Evolutionary conservation across 2,329 filamentous ascomycete species (phyloP), one percentile per base, ranked within the genome.

Genomic region (Epichloe typhina): DNA sequence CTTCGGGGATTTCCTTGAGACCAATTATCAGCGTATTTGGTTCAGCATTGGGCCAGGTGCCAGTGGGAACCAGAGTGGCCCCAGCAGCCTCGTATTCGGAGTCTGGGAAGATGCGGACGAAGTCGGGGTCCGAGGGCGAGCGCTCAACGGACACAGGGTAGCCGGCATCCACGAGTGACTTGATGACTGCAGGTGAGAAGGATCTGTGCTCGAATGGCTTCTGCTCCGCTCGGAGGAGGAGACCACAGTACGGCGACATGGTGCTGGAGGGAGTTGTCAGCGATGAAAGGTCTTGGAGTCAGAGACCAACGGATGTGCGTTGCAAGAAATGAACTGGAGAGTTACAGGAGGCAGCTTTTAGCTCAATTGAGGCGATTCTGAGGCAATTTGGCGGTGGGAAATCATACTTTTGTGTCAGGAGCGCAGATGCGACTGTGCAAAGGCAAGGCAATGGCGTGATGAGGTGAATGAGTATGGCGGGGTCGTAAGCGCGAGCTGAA

Each of bases 1-100:
- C 85, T 70, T 84, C 79, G 49, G 89, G 76, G 11, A 90, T 75
- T 69, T 89, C 86, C 75, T 90, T 90, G 53, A 90, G 74, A 40
- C 86, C 86, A 52, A 89, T 68, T 54, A 90, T 82, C 60, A 88
- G 79, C 62, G 85, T 75, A 55, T 86, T 81, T 56, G 72, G 69
- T 39, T 84, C 81, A 1, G 80, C 84, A 52, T 84, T 72, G 50
- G 73, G 72, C 85, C 85, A 90, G 47, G 74, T 78, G 41, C 83
- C 80, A 56, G 80, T 76, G 13, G 77, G 74, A 13, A 88, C 79
- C 21, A 89, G 72, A 13, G 71, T 76, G 43, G 82, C 82, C 46
- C 84, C 84, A 35, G 76, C 74, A 52, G 74, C 70, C 65, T 76
- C 73, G 58, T 81, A 84, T 61, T 85, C 81, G 41, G 62, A 66